phyloP scores from a whole-genome alignment of 208 protist species.

The Vickermania spadyakhi region DNA sequence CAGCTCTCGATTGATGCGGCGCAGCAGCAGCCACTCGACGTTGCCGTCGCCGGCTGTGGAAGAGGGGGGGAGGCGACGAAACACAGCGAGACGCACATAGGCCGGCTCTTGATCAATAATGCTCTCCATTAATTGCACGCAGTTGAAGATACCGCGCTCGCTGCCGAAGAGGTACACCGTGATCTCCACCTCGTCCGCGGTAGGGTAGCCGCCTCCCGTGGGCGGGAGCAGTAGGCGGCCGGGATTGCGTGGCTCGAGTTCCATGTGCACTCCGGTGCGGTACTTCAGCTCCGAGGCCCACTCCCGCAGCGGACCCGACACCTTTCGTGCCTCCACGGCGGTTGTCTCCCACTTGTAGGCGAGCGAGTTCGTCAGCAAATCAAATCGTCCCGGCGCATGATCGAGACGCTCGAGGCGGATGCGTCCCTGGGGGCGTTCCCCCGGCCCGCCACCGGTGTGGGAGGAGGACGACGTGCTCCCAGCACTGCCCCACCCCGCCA shows the following conservation, averaged over 20 bases:
- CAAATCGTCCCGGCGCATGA: conserved; percentile 69
- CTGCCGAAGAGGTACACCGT: conserved; percentile 86
- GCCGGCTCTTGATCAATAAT: conserved; percentile 65
- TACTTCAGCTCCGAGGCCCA: conserved; percentile 88
- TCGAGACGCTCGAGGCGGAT: conserved; percentile 35
- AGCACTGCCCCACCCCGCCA: not conserved
- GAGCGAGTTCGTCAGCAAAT: conserved; percentile 83
- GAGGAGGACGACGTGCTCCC: conserved; percentile 1
- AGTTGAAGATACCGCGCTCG: conserved; percentile 82
- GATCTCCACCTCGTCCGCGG: conserved; percentile 81
- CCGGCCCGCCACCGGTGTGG: conserved; percentile 3
- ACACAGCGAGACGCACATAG: conserved; percentile 82
- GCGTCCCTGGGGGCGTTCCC: conserved; percentile 9
- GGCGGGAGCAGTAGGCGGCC: conserved; percentile 24
- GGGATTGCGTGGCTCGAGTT: conserved; percentile 72
- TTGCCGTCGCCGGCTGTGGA: not conserved
- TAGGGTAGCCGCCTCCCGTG: conserved; percentile 42
- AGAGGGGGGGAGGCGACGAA: conserved; percentile 45
- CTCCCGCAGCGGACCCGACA: conserved; percentile 83
- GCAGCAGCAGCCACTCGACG: conserved; percentile 83
- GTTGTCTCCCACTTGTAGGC: conserved; percentile 85
- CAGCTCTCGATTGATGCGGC: conserved; percentile 84
- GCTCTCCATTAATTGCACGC: conserved; percentile 79
- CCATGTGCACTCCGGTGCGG: conserved; percentile 81
- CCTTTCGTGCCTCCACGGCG: conserved; percentile 56